Percentiles rank a stretch among this genome's conserved stretches.
Conservation (phyloP, 768 basidiomycete species). For the Lanmaoa pseudosensibilis region DNA sequence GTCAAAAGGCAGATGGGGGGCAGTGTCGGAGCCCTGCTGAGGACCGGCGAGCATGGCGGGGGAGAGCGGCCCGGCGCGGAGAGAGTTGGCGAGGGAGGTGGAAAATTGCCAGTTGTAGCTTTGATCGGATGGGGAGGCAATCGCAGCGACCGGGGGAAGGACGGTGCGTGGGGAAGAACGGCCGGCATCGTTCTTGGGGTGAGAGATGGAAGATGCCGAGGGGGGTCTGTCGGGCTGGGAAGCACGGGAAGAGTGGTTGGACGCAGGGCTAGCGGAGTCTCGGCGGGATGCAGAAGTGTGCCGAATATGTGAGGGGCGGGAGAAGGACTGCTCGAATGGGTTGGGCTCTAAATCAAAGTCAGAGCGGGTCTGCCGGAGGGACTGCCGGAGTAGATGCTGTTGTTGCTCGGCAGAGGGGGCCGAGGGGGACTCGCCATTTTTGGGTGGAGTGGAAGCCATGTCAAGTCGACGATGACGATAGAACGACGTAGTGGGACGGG, state of each 20-base stretch:
- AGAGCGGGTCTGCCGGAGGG: slow-evolving; percentile 50
- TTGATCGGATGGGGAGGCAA: slow-evolving; percentile 57
- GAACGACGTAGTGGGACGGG: slow-evolving; percentile 10
- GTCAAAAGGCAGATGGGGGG: slow-evolving; percentile 56
- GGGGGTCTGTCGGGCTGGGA: slow-evolving; percentile 34
- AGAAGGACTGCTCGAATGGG: slow-evolving; percentile 95
- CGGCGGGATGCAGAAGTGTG: slow-evolving; percentile 38
- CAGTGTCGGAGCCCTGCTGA: slow-evolving; percentile 46
- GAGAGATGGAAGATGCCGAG: slow-evolving; percentile 34
- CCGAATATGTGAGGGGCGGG: slow-evolving; percentile 55
- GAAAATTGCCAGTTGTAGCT: slow-evolving; percentile 63
- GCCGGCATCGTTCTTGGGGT: slow-evolving; percentile 33
- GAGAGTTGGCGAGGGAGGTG: slow-evolving; percentile 65
- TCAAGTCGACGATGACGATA: slow-evolving; percentile 21
- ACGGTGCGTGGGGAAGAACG: slow-evolving; percentile 59
- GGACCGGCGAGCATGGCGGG: slow-evolving; percentile 96
- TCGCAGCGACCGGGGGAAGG: slow-evolving; percentile 78
- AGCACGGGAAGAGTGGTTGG: slow-evolving; percentile 40
- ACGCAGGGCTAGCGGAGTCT: slow-evolving; percentile 32
- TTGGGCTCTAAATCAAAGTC: slow-evolving; percentile 84
- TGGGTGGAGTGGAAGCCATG: slow-evolving; percentile 31
- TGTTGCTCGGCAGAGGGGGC: slow-evolving; percentile 16
- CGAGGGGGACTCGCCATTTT: slow-evolving; percentile 38
- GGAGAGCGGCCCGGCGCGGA: slow-evolving; percentile 90
- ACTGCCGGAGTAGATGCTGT: slow-evolving; percentile 15